A percentile compares a stretch with the other conserved stretches of the same genome.
phyloP scores from a whole-genome alignment of 495 filamentous ascomycete species.

The Margaritispora aquatica region DNA sequence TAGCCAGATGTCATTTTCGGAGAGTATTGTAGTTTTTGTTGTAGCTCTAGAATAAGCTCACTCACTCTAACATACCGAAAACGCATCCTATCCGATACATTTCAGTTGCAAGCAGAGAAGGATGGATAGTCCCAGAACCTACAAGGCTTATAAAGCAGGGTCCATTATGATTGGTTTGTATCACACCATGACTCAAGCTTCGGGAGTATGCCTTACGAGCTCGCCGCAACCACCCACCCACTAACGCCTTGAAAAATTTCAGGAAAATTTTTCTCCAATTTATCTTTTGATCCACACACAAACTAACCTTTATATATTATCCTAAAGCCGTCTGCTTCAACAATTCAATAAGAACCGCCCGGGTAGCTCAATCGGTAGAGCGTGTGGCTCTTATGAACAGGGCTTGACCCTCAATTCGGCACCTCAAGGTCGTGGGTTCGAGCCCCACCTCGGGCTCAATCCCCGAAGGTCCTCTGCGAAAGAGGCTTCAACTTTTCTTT shows the following conservation, averaged over 20 bases:
- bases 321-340: background rate
- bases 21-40: too few relatives aligned
- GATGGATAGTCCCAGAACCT: too few relatives aligned
- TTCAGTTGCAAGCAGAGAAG: too few relatives aligned
- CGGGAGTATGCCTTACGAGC: background rate
- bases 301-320: background rate
- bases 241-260: background rate
- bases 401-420: background rate
- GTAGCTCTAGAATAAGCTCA: too few relatives aligned
- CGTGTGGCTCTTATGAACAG: slow-evolving; percentile 47
- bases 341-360: background rate
- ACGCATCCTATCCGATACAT: too few relatives aligned
- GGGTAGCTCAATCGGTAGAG: slow-evolving; percentile 51
- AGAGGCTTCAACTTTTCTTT: background rate
- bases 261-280: background rate
- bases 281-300: background rate
- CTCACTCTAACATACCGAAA: too few relatives aligned
- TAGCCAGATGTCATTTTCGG: too few relatives aligned
- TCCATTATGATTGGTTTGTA: background rate
- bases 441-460: background rate
- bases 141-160: too few relatives aligned
- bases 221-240: background rate
- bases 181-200: background rate
- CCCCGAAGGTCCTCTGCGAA: background rate
- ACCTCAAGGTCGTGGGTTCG: background rate